phyloP scores from a whole-genome alignment of 805 yeast species.

The Saccharomycopsis sp. region DNA sequence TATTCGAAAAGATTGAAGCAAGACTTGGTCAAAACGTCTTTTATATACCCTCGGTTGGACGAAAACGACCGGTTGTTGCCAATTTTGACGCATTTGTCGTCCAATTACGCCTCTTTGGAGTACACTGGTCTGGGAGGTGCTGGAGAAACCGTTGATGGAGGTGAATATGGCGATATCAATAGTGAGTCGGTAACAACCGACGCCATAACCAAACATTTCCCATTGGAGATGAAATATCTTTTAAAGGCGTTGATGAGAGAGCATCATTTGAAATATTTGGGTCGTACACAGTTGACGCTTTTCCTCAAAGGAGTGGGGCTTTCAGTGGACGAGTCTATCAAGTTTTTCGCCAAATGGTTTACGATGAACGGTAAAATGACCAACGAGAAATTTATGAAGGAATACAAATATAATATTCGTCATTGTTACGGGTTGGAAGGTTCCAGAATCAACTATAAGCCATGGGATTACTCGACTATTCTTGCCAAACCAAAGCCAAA shows the following conservation, averaged over 20 bases:
- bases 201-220: slow-evolving; percentile 58
- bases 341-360: slow-evolving; percentile 77
- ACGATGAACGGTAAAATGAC: slow-evolving; percentile 48
- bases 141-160: slow-evolving; percentile 31
- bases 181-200: slow-evolving; percentile 52
- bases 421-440: slow-evolving; percentile 94
- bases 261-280: slow-evolving; percentile 74
- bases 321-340: slow-evolving; percentile 77
- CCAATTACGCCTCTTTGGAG: slow-evolving; percentile 57
- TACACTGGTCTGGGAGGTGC: slow-evolving; percentile 28
- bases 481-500: slow-evolving; percentile 64
- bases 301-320: slow-evolving; percentile 90
- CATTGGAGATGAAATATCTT: slow-evolving; percentile 70
- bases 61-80: slow-evolving; percentile 90
- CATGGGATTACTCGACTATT: slow-evolving; percentile 79
- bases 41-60: slow-evolving; percentile 73
- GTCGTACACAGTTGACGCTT: slow-evolving; percentile 77
- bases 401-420: slow-evolving; percentile 80
- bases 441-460: slow-evolving; percentile 73
- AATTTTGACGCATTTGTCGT: slow-evolving; percentile 68
- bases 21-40: slow-evolving; percentile 61
- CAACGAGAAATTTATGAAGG: slow-evolving; percentile 75
- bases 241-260: slow-evolving; percentile 51
- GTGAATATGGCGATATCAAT: slow-evolving; percentile 44
- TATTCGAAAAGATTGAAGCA: slow-evolving; percentile 46